Base-by-base conservation (phyloP, 768 basidiomycete species). In the Lepiota venenata region DNA sequence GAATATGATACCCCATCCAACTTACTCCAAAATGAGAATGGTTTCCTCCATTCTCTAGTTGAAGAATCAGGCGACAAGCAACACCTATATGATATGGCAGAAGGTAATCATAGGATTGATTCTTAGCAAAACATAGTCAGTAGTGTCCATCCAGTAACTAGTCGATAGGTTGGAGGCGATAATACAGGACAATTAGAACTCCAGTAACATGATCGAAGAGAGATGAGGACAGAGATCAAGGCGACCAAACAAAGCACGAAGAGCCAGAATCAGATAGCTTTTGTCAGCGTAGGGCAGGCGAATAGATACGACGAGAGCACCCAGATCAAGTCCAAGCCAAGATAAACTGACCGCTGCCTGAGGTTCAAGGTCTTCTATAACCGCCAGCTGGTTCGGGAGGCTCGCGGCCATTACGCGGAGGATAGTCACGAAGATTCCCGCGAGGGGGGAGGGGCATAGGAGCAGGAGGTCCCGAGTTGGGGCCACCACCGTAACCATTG, bases 1-100 rank as follows among this genome's bases (percentile, higher is more conserved):
- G 83, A 85, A 59, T 84, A 76, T 57, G 83, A 81, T 60, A 71
- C 72, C 20, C 84, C 84, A 0, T 59, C 59, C 29, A 64, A 71
- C 32, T 69, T 90, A 40, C 74, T 88, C n/a, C 67, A 69, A 52
- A 79, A 81, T 25, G 66, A 79, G 46, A 66, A 71, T 16, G 80
- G 84, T 4, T 71, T 70, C 64, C 66, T 85, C 21, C 74, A 76
- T 44, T 71, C 78, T 0, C 69, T 86, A 16, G 82, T 87, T 0
- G 78, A 85, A 41, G 79, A 83, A 58, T 83, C 80, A 36, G 79
- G 74, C 11, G 83, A 85, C 58, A 80, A 67, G 58, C 74, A 78
- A 45, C 61, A 61, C 27, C 58, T 85, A 39, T 75, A 78, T 50
- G 71, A 65, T 25, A 80, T 82, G 78, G 70, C 73, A 21, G 60